A percentile compares a stretch with the other conserved stretches of the same genome.
Evolutionary conservation across 2,329 filamentous ascomycete genomes (phyloP).

Genomic region (Sclerotinia trifoliorum): DNA sequence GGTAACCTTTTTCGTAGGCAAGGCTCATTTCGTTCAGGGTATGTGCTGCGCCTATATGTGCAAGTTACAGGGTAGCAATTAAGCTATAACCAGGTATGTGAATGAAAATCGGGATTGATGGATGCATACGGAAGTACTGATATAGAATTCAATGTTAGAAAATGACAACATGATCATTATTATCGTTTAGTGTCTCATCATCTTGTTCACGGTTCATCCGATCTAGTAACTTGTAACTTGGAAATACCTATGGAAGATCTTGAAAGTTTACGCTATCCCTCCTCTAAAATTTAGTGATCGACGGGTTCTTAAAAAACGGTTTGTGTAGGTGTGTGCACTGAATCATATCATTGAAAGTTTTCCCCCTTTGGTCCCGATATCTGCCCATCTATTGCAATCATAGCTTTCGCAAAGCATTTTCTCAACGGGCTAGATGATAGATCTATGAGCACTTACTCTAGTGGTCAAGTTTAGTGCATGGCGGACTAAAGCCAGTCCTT

Average conservation of each 20-base stretch:
- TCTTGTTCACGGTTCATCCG: not conserved
- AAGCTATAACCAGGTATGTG: not conserved
- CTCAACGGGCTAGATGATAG: not conserved
- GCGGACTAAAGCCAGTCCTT: not conserved
- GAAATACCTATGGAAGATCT: not conserved
- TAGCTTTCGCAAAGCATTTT: not conserved
- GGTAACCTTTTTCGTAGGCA: not conserved
- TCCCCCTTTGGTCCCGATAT: not conserved
- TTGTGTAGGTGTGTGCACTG: not conserved
- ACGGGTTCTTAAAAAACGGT: not conserved
- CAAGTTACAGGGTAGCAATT: slow-evolving; percentile 4
- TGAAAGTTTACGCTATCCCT: not conserved
- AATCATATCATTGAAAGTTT: not conserved
- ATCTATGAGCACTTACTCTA: not conserved
- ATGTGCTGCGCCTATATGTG: slow-evolving; percentile 11
- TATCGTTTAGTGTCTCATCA: not conserved
- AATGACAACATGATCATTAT: not conserved
- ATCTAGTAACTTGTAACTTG: too few species aligned
- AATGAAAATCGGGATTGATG: not conserved
- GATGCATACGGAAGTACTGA: not conserved
- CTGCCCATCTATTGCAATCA: not conserved
- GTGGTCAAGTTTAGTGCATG: slow-evolving; percentile 1
- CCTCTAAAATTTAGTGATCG: not conserved
- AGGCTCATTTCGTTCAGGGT: slow-evolving; percentile 5
- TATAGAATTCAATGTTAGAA: not conserved